Evolutionary conservation across 1,284 basidiomycete genomes (phyloP), one percentile per base, ranked within the genome.

Genomic region (Puccinia horiana): DNA sequence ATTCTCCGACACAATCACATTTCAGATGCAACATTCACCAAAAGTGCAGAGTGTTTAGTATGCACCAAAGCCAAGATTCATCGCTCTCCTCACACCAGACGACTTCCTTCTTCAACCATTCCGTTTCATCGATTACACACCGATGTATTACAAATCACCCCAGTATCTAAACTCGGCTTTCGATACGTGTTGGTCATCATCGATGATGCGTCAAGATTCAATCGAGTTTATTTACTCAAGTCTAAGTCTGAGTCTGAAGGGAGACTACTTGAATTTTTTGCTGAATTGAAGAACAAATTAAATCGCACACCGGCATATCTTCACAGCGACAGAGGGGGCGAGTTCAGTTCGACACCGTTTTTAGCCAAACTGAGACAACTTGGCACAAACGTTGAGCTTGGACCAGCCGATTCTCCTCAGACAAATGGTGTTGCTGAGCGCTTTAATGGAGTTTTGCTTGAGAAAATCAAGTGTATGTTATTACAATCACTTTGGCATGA

Each of bases 401-500:
- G 47, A n/a, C 72, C 72, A 23, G 72, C 72, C 2, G 32, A 74
- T 40, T 29, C 3, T 56, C 72, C 72, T n/a, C 72, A 74, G 58
- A 56, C 72, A 54, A 74, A 74, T 32, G 72, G 72, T 40, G 23
- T 74, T 2, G 47, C 52, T 16, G 37, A 74, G 16, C 29, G 35
- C 6, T 74, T 74, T 16, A 74, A 74, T 40, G 23, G 52, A 2
- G 26, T 40, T 16, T 16, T 74, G 1, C n/a, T 74, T 1, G 49
- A 47, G 8, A 73, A 73, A 42, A 73, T 73, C 23, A 35, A 47
- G 8, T 73, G 70, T 37, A 52, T 73, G 49, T 32, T 73, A 2
- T n/a, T 47, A 32, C 70, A 73, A 54, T 73, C 70, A n/a, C 12
- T 52, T 8, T 74, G 72, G 72, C 44, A 74, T 56, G 52, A 74